Conservation (phyloP, 495 filamentous ascomycete species). For the Aspergillus sclerotiicarbonarius region DNA sequence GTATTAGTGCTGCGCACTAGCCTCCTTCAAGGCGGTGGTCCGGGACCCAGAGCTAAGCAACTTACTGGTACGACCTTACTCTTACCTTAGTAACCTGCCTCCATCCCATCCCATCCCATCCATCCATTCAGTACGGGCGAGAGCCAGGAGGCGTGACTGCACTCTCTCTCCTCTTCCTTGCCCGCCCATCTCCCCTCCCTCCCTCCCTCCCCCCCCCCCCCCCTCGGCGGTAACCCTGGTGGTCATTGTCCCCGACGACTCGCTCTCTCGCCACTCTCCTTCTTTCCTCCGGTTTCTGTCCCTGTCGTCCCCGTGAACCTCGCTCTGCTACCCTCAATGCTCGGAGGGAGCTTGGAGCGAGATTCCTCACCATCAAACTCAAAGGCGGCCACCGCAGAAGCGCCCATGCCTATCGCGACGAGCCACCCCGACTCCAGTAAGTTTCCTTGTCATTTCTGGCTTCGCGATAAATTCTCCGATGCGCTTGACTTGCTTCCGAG, state of each 20-base stretch:
- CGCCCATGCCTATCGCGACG: conserved; percentile 38
- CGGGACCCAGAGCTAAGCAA: conserved; percentile 24
- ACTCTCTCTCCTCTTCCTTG: conserved; percentile 17
- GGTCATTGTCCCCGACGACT: conserved; percentile 16
- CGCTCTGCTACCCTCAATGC: conserved; percentile 33
- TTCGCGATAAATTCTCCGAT: neutral
- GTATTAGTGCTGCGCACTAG: conserved; percentile 27
- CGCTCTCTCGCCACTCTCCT: conserved; percentile 1
- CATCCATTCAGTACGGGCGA: conserved; percentile 15
- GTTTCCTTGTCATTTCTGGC: neutral
- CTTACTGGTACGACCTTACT: conserved; percentile 3
- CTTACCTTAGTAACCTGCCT: conserved; percentile 16
- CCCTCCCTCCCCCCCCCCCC: conserved; percentile 10
- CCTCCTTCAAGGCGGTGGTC: conserved; percentile 28
- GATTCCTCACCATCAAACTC: conserved; percentile 33
- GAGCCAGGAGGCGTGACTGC: conserved; percentile 42
- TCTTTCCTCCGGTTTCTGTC: conserved; percentile 8
- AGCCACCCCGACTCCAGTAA: conserved; percentile 22
- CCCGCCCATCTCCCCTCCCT: conserved; percentile 11
- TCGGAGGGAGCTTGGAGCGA: conserved; percentile 38
- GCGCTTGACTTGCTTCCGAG: conserved; percentile 1
- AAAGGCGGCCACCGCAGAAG: conserved; percentile 30
- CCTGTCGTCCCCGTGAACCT: conserved; percentile 13
- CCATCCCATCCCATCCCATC: conserved; percentile 15
- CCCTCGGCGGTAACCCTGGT: conserved; percentile 25